These are phyloP conservation scores for Aspergillus sclerotialis DNA, from an alignment of 2,329 filamentous ascomycete genomes.

Conservation along the genomic window DNA sequence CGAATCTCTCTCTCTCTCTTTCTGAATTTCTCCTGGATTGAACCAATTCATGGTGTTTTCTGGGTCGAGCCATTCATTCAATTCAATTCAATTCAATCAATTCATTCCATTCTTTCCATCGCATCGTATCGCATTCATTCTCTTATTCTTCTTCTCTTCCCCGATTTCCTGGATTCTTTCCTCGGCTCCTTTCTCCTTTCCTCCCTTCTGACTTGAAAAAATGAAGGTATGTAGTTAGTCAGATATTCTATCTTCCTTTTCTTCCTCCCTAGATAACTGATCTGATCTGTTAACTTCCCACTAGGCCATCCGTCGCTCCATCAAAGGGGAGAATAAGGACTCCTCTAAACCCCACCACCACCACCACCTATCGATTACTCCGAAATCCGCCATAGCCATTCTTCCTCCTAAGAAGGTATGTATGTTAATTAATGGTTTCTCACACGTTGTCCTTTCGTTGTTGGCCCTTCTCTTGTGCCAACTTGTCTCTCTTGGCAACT, in stretches of 20 bases:
- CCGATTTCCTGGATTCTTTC: conserved; percentile 4
- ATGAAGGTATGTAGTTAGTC: conserved; percentile 19
- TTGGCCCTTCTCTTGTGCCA: conserved; percentile 6
- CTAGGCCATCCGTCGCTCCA: conserved; percentile 74
- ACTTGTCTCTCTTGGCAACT: conserved; percentile 1
- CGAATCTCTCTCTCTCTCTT: conserved; percentile 1
- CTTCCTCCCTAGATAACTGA: too few species aligned
- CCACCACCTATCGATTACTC: conserved; percentile 64
- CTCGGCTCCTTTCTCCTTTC: conserved; percentile 1
- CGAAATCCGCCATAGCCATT: conserved; percentile 82
- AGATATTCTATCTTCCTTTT: conserved; percentile 6
- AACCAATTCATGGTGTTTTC: conserved; percentile 2
- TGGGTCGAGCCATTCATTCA: conserved; percentile 1
- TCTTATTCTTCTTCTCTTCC: too few species aligned
- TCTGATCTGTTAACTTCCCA: too few species aligned
- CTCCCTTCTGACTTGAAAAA: conserved; percentile 5
- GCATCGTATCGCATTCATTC: too few species aligned
- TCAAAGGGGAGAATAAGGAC: conserved; percentile 83
- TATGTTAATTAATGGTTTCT: conserved; percentile 9
- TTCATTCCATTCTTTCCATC: too few species aligned
- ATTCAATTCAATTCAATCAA: too few species aligned
- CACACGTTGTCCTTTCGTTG: background rate
- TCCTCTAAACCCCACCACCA: conserved; percentile 42
- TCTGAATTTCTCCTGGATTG: conserved; percentile 1
- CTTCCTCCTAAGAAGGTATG: conserved; percentile 80